phyloP scores from a whole-genome alignment of 768 basidiomycete species.

The Tubosaeta sp. region DNA sequence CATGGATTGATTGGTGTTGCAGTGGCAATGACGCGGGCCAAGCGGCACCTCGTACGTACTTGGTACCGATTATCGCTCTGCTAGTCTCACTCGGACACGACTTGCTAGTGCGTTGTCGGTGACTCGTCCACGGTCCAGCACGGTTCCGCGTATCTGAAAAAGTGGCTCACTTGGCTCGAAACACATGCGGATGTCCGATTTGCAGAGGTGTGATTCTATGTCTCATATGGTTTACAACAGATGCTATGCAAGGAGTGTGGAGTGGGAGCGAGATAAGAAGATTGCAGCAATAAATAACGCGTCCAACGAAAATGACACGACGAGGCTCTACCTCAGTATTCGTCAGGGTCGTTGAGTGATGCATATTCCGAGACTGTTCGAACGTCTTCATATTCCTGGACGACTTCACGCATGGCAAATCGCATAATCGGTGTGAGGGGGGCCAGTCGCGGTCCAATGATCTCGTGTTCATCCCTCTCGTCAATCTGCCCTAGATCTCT shows the following conservation, averaged over 20 bases:
- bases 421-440: constrained; percentile 79
- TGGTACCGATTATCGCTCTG: background rate
- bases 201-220: constrained; percentile 46
- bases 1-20: background rate
- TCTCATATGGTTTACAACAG: background rate
- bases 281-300: constrained; percentile 13
- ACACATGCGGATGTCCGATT: constrained; percentile 86
- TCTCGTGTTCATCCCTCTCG: constrained; percentile 51
- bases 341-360: constrained; percentile 65
- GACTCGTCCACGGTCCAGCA: constrained; percentile 89
- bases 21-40: constrained; percentile 93
- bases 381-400: constrained; percentile 77
- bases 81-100: background rate
- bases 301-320: background rate
- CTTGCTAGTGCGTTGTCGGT: constrained; percentile 77
- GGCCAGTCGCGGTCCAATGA: constrained; percentile 69
- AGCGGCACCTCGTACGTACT: constrained; percentile 72
- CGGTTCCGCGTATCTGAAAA: constrained; percentile 79
- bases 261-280: constrained; percentile 1
- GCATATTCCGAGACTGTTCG: constrained; percentile 75
- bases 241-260: background rate
- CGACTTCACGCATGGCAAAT: constrained; percentile 79
- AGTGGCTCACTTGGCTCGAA: constrained; percentile 91
- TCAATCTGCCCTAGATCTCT: constrained; percentile 43
- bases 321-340: constrained; percentile 42